Evolutionary conservation across 2,329 filamentous ascomycete genomes (phyloP), one percentile per base, ranked within the genome.

Genomic region (Colletotrichum zoysiae): DNA sequence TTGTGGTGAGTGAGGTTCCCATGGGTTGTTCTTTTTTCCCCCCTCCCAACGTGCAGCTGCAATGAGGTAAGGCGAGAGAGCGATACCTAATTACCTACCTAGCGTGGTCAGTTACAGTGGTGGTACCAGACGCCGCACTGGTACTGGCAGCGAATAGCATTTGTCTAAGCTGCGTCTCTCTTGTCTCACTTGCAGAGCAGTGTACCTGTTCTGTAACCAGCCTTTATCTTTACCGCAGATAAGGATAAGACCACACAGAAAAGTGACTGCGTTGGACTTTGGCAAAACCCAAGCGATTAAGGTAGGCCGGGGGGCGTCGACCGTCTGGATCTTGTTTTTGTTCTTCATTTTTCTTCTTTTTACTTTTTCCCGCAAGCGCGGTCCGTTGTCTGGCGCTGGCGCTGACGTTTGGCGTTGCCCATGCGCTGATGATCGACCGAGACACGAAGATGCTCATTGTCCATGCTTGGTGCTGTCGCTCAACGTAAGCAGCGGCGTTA

Each of bases 1-100:
- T 56, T 72, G 56, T 42, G 59, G 48, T 70, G 66, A 65, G 69
- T 65, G 66, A 65, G 69, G 61, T 71, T 71, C 46, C 59, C 66
- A 65, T 60, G 59, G 62, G 55, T 59, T 64, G 66, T 65, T 72
- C 55, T 60, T 65, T 67, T 67, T 71, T 71, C 60, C 33, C 67
- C 67, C 56, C 57, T 71, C 55, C 56, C 65, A 67, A 59, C 64
- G n/a, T 66, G 55, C 67, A 60, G 56, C 30, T n/a, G 38, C 40
- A 65, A 61, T 33, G 26, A 51, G 58, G 35, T 42, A 59, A 59
- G 42, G 55, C 42, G 33, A 50, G 57, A 63, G 50, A 50, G 14
- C 48, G 16, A 20, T 40, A n/a, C 35, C 42, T 44, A 44, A 6
- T 8, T 44, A 44, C 16, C 18, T 44, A 44, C 16, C 18, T 20